Evolutionary conservation across 305 asterid species (phyloP), one percentile per base, ranked within the genome.

Genomic region (Rubia tinctorum): DNA sequence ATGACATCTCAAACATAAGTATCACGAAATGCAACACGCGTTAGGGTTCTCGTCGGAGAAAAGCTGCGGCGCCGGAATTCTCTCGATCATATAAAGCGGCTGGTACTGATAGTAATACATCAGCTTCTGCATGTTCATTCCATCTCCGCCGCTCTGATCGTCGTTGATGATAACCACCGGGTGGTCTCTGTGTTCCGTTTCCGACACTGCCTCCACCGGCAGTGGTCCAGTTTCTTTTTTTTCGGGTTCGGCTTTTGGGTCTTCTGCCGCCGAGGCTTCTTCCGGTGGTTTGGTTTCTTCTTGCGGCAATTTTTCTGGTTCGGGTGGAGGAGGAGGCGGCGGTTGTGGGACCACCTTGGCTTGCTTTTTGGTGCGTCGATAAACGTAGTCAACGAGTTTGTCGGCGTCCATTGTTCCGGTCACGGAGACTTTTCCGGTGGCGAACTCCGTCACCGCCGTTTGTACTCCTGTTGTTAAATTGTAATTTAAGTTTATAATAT

Each of bases 21-120:
- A 81, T 39, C 77, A 91, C 82, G 88, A 78, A 77, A 93, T 73
- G 76, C 81, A 79, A 77, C 97, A 93, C 5, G 98, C 97, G 81
- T 93, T 91, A 64, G 98, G 98, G 71, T 93, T 93, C 74, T 93
- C 98, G 59, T 93, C 98, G 1, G 98, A 93, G 77, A 93, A 93
- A 23, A 91, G 82, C 83, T 93, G 96, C 11, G 97, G 97, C 6
- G 97, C 85, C 56, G 96, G 98, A 68, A 88, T 90, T 82, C 92
- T 88, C 60, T 90, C 97, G 0, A 93, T 79, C 66, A 87, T 75
- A 71, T 93, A 91, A 69, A 84, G 63, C 0, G 96, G 90, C 51
- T 81, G 94, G 69, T 93, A 84, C 39, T 81, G 91, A 69, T 93
- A 84, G 76, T 82, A 81, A 67, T 87, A 74, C 90, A 88, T 85